These are phyloP conservation scores for Amanita fuliginea DNA, from an alignment of 768 basidiomycete species.

Conservation along the genomic window DNA sequence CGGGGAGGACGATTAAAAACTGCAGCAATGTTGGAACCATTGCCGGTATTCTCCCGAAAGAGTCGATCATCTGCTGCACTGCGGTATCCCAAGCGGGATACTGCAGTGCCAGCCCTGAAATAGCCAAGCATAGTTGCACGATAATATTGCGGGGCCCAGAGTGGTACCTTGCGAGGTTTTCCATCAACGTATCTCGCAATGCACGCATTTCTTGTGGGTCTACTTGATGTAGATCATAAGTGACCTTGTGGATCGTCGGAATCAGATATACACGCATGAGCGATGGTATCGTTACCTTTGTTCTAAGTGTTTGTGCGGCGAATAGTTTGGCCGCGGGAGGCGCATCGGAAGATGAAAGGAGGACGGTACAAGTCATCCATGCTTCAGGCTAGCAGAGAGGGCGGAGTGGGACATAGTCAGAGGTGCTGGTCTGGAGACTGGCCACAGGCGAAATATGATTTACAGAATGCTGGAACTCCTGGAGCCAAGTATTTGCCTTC, in stretches of 20 bases:
- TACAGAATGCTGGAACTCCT: constrained; percentile 99
- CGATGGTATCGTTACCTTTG: constrained; percentile 49
- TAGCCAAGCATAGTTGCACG: constrained; percentile 81
- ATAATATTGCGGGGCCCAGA: constrained; percentile 75
- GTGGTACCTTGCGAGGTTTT: constrained; percentile 63
- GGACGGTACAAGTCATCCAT: constrained; percentile 90
- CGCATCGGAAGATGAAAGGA: constrained; percentile 72
- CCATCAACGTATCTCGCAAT: constrained; percentile 80
- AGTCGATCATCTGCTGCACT: constrained; percentile 71
- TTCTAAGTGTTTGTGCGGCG: constrained; percentile 91
- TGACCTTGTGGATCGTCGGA: constrained; percentile 53
- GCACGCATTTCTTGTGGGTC: constrained; percentile 57
- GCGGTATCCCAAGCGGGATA: constrained; percentile 77
- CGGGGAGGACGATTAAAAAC: constrained; percentile 85
- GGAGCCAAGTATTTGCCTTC: constrained; percentile 88
- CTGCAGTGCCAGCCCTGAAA: constrained; percentile 87
- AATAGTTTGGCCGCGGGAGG: constrained; percentile 80
- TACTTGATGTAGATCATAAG: constrained; percentile 89
- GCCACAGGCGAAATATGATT: constrained; percentile 70
- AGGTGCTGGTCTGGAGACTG: constrained; percentile 47
- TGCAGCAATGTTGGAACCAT: constrained; percentile 80
- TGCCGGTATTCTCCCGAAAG: constrained; percentile 73
- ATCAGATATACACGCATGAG: constrained; percentile 15
- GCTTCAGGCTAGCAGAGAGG: constrained; percentile 81
- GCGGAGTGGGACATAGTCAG: constrained; percentile 54